phyloP scores from a whole-genome alignment of 495 filamentous ascomycete genomes.

The Extremus antarcticus region DNA sequence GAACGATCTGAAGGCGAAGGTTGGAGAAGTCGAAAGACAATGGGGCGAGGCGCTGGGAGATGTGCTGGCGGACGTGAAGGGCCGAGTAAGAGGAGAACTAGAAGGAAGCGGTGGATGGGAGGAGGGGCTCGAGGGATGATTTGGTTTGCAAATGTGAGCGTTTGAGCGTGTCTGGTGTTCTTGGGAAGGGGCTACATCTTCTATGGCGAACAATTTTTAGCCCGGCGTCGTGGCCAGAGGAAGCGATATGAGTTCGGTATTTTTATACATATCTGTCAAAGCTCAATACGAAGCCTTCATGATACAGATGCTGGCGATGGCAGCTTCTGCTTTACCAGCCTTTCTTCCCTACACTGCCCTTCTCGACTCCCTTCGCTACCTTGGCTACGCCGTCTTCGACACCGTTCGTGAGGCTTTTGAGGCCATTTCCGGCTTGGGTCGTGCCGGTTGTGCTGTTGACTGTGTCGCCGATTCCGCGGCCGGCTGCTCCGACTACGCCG shows the following conservation, averaged over 20 bases:
- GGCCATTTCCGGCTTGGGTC: conserved; percentile 12
- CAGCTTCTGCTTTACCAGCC: conserved; percentile 6
- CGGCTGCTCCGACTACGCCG: conserved; percentile 1
- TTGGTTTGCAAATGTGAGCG: neutral
- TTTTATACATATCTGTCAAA: too few relatives aligned
- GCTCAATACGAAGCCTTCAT: neutral
- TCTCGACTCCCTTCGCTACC: conserved; percentile 15
- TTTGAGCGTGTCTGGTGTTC: neutral
- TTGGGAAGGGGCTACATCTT: neutral
- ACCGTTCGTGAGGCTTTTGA: conserved; percentile 12
- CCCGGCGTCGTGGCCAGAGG: too few relatives aligned
- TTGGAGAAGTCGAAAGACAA: conserved; percentile 77
- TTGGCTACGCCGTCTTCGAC: conserved; percentile 9
- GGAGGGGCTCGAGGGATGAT: conserved; percentile 25
- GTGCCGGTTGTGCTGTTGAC: conserved; percentile 19
- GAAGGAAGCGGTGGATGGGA: conserved; percentile 31
- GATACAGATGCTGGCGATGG: neutral
- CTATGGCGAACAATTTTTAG: neutral
- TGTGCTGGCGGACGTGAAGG: conserved; percentile 42
- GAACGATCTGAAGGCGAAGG: conserved; percentile 84
- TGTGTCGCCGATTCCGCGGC: conserved; percentile 12
- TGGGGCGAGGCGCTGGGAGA: conserved; percentile 62
- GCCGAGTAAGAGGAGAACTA: conserved; percentile 33
- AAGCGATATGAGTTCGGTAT: neutral
- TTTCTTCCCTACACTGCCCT: conserved; percentile 16